phyloP scores from a whole-genome alignment of 768 basidiomycete genomes.

The Kwoniella botswanensis region DNA sequence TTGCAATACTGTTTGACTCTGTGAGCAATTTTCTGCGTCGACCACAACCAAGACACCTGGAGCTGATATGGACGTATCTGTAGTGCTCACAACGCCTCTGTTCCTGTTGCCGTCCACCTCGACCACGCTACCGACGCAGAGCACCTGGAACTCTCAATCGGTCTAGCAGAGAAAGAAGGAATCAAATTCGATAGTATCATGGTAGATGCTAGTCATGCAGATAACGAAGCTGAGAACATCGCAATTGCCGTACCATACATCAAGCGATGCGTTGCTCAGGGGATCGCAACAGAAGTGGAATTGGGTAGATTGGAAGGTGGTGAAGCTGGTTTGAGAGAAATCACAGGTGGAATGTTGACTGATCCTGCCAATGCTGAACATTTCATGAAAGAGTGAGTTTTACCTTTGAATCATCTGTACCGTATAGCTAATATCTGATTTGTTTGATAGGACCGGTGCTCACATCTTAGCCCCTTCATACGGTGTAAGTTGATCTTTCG shows the following conservation, averaged over 20 bases:
- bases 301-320: slow-evolving; percentile 58
- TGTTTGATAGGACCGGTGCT: slow-evolving; percentile 51
- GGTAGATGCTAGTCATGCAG: slow-evolving; percentile 58
- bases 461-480: slow-evolving; percentile 58
- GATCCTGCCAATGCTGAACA: slow-evolving; percentile 56
- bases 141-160: slow-evolving; percentile 56
- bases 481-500: slow-evolving; percentile 30
- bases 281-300: slow-evolving; percentile 59
- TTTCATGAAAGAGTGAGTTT: slow-evolving; percentile 55
- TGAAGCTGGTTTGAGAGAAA: slow-evolving; percentile 54
- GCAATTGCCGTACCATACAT: slow-evolving; percentile 55
- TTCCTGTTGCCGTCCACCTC: slow-evolving; percentile 58
- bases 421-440: not conserved
- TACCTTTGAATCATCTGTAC: not conserved
- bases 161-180: slow-evolving; percentile 55
- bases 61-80: not conserved
- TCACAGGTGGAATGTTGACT: slow-evolving; percentile 57
- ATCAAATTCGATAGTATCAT: slow-evolving; percentile 59
- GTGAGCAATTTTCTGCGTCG: slow-evolving; percentile 19
- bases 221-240: slow-evolving; percentile 56
- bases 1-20: slow-evolving; percentile 53
- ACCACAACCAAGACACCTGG: not conserved
- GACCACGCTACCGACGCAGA: slow-evolving; percentile 58
- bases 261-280: slow-evolving; percentile 53
- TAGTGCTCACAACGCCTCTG: slow-evolving; percentile 57